These are phyloP conservation scores for Penicillium canescens DNA, from an alignment of 495 filamentous ascomycete genomes.

Conservation along the genomic window DNA sequence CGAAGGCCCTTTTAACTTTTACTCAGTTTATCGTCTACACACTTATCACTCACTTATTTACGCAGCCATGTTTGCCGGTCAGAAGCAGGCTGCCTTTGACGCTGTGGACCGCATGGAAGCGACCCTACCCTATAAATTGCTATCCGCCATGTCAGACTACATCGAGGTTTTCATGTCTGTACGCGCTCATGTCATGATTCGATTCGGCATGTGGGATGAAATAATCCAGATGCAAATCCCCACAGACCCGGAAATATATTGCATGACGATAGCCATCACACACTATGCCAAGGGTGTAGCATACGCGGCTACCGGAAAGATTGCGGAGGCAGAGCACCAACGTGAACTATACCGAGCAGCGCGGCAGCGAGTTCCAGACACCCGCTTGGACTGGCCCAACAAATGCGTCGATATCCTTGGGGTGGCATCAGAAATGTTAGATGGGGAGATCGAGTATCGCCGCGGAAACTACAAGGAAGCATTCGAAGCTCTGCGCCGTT, in stretches of 20 bases:
- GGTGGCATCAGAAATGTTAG: slow-evolving; percentile 61
- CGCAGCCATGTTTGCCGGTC: slow-evolving; percentile 67
- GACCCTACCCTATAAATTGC: slow-evolving; percentile 52
- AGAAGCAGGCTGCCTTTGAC: slow-evolving; percentile 51
- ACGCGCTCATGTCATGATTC: slow-evolving; percentile 60
- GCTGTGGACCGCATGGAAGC: slow-evolving; percentile 50
- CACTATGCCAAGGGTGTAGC: slow-evolving; percentile 65
- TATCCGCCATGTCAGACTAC: slow-evolving; percentile 66
- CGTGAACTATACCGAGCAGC: slow-evolving; percentile 47
- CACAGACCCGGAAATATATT: slow-evolving; percentile 53
- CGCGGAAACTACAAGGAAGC: slow-evolving; percentile 51
- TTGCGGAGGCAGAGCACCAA: slow-evolving; percentile 45
- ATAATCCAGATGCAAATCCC: slow-evolving; percentile 49
- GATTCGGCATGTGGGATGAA: slow-evolving; percentile 65
- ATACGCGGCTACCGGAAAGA: slow-evolving; percentile 50
- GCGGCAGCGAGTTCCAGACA: slow-evolving; percentile 39
- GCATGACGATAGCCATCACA: slow-evolving; percentile 56
- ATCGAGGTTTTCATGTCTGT: slow-evolving; percentile 61
- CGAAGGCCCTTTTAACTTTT: slow-evolving; percentile 58
- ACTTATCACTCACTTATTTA: slow-evolving; percentile 66
- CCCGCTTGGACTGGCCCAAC: slow-evolving; percentile 59
- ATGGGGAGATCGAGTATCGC: slow-evolving; percentile 68
- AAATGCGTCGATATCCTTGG: slow-evolving; percentile 55
- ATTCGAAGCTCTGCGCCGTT: slow-evolving; percentile 50
- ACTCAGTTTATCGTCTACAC: slow-evolving; percentile 64